These are phyloP conservation scores for Bullera alba DNA, from an alignment of 768 basidiomycete species.

Conservation along the genomic window DNA sequence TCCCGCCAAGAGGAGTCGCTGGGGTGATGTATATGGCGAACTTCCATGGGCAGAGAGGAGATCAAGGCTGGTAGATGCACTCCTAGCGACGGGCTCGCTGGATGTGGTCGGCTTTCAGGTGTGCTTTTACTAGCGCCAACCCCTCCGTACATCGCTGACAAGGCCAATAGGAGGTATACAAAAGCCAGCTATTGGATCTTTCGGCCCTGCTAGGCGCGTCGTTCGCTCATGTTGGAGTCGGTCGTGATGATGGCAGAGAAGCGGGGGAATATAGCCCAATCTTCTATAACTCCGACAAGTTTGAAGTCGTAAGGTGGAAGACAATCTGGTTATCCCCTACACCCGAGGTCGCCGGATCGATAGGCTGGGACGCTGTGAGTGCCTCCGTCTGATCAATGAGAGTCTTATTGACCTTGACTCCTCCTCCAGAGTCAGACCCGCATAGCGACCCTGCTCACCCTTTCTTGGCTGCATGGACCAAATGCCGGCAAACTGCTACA, in stretches of 20 bases:
- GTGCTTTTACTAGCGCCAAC: neutral
- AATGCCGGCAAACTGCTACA: conserved; percentile 16
- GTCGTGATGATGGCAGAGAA: conserved; percentile 56
- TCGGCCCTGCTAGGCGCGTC: conserved; percentile 53
- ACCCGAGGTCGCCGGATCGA: conserved; percentile 37
- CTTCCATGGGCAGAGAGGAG: conserved; percentile 35
- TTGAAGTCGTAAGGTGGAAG: conserved; percentile 16
- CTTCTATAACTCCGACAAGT: conserved; percentile 54
- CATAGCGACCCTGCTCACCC: conserved; percentile 36
- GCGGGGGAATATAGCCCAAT: conserved; percentile 61
- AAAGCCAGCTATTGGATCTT: conserved; percentile 57
- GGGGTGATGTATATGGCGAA: conserved; percentile 14
- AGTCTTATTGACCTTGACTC: conserved; percentile 1
- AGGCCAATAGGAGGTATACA: conserved; percentile 48
- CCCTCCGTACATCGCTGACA: neutral
- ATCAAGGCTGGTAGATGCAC: conserved; percentile 26
- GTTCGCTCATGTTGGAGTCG: conserved; percentile 60
- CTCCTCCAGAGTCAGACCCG: conserved; percentile 12
- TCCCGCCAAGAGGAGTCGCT: conserved; percentile 2
- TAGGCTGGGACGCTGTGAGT: conserved; percentile 46
- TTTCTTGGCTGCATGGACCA: conserved; percentile 6
- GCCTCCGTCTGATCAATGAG: neutral
- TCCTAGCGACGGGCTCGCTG: conserved; percentile 21
- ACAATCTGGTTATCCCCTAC: conserved; percentile 46
- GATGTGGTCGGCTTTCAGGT: conserved; percentile 41